phyloP scores from a whole-genome alignment of 2,329 filamentous ascomycete genomes.

The Colletotrichum lini region DNA sequence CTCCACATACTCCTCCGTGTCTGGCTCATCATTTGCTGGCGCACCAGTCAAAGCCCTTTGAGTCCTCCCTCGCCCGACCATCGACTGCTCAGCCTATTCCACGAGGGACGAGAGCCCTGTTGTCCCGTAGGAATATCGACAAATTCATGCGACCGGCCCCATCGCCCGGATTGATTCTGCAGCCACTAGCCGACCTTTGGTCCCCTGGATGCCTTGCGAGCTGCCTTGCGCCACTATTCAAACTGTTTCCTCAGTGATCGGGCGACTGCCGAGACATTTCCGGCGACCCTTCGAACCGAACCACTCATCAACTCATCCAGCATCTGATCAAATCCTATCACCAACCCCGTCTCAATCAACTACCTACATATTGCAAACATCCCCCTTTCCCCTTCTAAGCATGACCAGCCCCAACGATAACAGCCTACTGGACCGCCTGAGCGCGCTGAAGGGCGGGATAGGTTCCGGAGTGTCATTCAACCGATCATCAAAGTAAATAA shows the following conservation, averaged over 20 bases:
- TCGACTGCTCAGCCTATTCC: not conserved
- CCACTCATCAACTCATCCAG: not conserved
- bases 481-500: constrained; percentile 57
- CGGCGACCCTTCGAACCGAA: constrained; percentile 1
- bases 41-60: not conserved
- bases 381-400: not conserved
- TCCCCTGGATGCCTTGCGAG: constrained; percentile 34
- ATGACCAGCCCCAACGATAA: constrained; percentile 52
- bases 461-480: constrained; percentile 44
- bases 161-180: constrained; percentile 7
- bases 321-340: constrained; percentile 3
- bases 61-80: not conserved
- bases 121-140: not conserved
- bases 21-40: not conserved
- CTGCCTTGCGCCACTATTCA: constrained; percentile 25
- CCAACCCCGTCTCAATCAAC: not conserved
- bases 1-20: not conserved
- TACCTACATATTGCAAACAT: not conserved
- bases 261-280: not conserved
- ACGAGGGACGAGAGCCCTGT: not conserved
- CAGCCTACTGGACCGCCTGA: constrained; percentile 67
- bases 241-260: not conserved
- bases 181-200: not conserved
- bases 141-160: not conserved
- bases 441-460: constrained; percentile 64